A percentile compares a stretch with the other conserved stretches of the same genome.
phyloP scores from a whole-genome alignment of 75 land plant species.

The Picea sitchensis region DNA sequence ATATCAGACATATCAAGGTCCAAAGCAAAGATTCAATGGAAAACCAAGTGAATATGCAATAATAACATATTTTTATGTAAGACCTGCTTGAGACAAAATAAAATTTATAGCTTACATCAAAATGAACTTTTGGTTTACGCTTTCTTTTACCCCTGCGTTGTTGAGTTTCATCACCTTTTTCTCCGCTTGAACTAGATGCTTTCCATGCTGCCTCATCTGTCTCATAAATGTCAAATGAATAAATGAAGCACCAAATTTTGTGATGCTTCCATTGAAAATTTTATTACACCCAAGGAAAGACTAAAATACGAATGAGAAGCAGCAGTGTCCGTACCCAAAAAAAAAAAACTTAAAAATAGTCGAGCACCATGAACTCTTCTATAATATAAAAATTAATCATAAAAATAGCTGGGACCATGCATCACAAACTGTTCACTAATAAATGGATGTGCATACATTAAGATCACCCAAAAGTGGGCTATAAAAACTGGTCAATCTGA shows the following conservation, averaged over 20 bases:
- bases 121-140: constrained; percentile 54
- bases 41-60: not conserved
- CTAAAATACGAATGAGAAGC: not conserved
- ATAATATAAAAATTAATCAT: not conserved
- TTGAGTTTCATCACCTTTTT: constrained; percentile 22
- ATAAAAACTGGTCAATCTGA: not conserved
- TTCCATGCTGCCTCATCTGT: constrained; percentile 15
- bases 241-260: not conserved
- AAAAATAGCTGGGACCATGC: not conserved
- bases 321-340: not conserved
- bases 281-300: not conserved
- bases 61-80: not conserved
- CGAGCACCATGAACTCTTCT: not conserved
- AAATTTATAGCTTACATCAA: constrained; percentile 44
- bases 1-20: not conserved
- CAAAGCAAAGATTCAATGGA: not conserved
- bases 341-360: not conserved
- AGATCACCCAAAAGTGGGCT: not conserved
- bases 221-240: not conserved
- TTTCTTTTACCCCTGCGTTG: constrained; percentile 52
- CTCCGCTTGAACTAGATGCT: constrained; percentile 21
- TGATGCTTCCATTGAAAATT: too few species aligned
- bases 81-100: not conserved
- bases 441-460: not conserved
- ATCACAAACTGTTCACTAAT: not conserved